Percentiles rank a stretch among this genome's conserved stretches.
Conservation (phyloP, 2,329 filamentous ascomycete species). For the Paecilomyces sp. region DNA sequence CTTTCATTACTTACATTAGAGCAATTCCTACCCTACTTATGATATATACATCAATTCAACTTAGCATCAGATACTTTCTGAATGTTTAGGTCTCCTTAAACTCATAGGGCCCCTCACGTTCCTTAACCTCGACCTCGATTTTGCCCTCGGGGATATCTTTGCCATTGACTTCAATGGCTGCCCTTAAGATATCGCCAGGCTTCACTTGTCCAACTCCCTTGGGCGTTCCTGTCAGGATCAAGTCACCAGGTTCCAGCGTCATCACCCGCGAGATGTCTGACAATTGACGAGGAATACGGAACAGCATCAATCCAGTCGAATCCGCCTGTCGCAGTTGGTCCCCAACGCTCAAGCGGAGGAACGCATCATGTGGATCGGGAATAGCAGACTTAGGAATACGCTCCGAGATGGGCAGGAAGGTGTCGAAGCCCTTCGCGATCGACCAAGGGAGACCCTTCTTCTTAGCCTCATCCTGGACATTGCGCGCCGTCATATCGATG, state of each 20-base stretch:
- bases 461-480: constrained; percentile 94
- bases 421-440: constrained; percentile 96
- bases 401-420: constrained; percentile 81
- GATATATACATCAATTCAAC: not conserved
- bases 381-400: constrained; percentile 75
- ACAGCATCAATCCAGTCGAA: constrained; percentile 90
- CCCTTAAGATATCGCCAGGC: constrained; percentile 79
- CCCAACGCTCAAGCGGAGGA: constrained; percentile 82
- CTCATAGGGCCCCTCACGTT: constrained; percentile 68
- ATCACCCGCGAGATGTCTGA: constrained; percentile 92
- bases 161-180: constrained; percentile 70
- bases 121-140: constrained; percentile 76
- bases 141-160: constrained; percentile 77
- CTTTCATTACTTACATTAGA: not conserved
- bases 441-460: constrained; percentile 93
- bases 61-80: not conserved
- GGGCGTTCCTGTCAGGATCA: constrained; percentile 93
- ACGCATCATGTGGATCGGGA: constrained; percentile 78
- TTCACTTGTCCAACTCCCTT: constrained; percentile 87
- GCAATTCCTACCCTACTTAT: not conserved
- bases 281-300: constrained; percentile 77
- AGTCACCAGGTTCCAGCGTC: constrained; percentile 85
- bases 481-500: constrained; percentile 96
- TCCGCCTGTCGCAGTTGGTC: constrained; percentile 71
- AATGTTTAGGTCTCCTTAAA: constrained; percentile 61